A percentile compares a stretch with the other conserved stretches of the same genome.
Conservation (phyloP, 805 yeast genomes). For the Hanseniaspora osmophila region DNA sequence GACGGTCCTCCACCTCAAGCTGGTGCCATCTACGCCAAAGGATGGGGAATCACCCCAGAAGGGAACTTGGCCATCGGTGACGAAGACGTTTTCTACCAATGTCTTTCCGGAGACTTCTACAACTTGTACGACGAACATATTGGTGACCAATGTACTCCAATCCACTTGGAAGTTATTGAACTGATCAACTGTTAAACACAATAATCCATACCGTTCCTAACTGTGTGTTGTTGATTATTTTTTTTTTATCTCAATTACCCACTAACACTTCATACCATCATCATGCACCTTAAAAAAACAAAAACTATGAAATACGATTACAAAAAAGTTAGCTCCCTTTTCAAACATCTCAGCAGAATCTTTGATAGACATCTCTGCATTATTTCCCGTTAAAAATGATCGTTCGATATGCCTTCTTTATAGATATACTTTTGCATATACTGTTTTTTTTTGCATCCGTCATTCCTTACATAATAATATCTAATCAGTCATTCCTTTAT, state of each 20-base stretch:
- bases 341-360: no score
- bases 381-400: no score
- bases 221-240: background rate
- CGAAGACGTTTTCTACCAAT: constrained; percentile 45
- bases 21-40: constrained; percentile 48
- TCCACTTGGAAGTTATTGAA: constrained; percentile 36
- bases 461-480: background rate
- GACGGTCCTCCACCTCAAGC: constrained; percentile 74
- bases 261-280: background rate
- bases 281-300: no score
- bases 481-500: background rate
- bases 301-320: no score
- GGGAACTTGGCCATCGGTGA: constrained; percentile 48
- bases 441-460: background rate
- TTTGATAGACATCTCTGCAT: no score
- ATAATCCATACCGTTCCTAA: background rate
- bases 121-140: constrained; percentile 45
- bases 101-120: constrained; percentile 53
- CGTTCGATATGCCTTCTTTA: background rate
- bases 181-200: constrained; percentile 32
- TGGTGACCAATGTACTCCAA: constrained; percentile 43
- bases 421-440: background rate
- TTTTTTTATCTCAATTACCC: background rate
- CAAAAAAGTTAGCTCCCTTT: no score
- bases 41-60: constrained; percentile 43